Conservation (phyloP, 2,329 filamentous ascomycete genomes). For the Talaromyces sp. region DNA sequence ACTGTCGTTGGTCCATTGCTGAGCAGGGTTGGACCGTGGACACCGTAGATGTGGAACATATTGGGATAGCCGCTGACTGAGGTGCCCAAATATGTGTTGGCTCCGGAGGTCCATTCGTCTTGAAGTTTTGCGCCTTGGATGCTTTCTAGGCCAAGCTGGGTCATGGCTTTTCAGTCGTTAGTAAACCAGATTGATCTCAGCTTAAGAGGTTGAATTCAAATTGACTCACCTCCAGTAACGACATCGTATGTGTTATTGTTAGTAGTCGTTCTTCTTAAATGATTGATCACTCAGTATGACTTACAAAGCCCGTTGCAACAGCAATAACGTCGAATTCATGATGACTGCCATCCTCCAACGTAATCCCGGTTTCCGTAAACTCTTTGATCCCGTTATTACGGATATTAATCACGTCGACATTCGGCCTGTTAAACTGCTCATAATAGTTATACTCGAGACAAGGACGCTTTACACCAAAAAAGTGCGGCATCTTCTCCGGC, state of each 20-base stretch:
- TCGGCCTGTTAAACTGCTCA: constrained; percentile 43
- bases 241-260: constrained; percentile 15
- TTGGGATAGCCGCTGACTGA: constrained; percentile 40
- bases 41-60: constrained; percentile 49
- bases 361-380: constrained; percentile 36
- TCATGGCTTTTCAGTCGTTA: constrained; percentile 21
- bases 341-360: constrained; percentile 29
- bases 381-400: constrained; percentile 37
- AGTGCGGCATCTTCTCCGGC: constrained; percentile 48
- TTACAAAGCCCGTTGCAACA: constrained; percentile 41
- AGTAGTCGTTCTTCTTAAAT: constrained; percentile 27
- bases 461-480: constrained; percentile 49
- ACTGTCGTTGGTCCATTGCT: constrained; percentile 50
- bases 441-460: constrained; percentile 47
- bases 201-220: neutral
- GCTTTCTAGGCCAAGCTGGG: constrained; percentile 26
- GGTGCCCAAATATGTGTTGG: constrained; percentile 37
- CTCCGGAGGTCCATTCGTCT: constrained; percentile 30
- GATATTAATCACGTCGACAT: constrained; percentile 44
- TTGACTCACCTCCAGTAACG: constrained; percentile 22
- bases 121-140: constrained; percentile 22
- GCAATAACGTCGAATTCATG: constrained; percentile 35
- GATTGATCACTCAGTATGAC: constrained; percentile 38
- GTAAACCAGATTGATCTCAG: neutral
- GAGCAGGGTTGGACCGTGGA: constrained; percentile 52